These are phyloP conservation scores for Ustulina deusta DNA, from an alignment of 2,329 filamentous ascomycete species.

Conservation along the genomic window DNA sequence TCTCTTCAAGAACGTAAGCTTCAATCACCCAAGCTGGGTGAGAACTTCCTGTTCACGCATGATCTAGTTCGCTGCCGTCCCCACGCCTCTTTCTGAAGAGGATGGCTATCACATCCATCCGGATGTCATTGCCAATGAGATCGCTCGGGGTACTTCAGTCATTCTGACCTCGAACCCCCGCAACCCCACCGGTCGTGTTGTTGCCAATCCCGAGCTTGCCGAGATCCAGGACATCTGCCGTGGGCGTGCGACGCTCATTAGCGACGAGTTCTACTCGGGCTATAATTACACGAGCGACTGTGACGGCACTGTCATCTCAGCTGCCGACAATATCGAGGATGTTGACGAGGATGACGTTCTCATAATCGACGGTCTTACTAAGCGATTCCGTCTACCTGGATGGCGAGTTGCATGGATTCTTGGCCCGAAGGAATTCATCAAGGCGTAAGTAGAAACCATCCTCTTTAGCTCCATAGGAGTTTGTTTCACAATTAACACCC, in stretches of 20 bases:
- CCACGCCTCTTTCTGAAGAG: conserved; percentile 83
- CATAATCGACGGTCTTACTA: conserved; percentile 95
- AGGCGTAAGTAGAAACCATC: conserved; percentile 66
- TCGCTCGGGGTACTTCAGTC: conserved; percentile 85
- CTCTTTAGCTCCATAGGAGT: not conserved
- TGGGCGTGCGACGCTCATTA: conserved; percentile 89
- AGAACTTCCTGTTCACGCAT: conserved; percentile 30
- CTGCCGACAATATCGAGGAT: conserved; percentile 89
- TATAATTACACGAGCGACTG: conserved; percentile 97
- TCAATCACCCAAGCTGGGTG: not conserved
- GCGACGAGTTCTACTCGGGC: conserved; percentile 96
- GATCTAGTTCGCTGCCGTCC: conserved; percentile 81
- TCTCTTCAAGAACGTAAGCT: conserved; percentile 84
- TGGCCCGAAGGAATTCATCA: conserved; percentile 95
- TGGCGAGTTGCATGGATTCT: conserved; percentile 98
- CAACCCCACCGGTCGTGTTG: conserved; percentile 91
- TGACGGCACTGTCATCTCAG: conserved; percentile 88
- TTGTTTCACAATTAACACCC: not conserved
- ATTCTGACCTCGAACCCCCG: conserved; percentile 95
- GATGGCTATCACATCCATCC: conserved; percentile 95
- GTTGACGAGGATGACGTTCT: conserved; percentile 92
- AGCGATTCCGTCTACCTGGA: conserved; percentile 94
- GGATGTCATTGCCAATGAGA: conserved; percentile 92
- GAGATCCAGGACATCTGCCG: conserved; percentile 95
- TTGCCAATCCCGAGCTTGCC: conserved; percentile 84